phyloP scores from a whole-genome alignment of 1,139 yeast species.

The Suhomyces bolitotheri region DNA sequence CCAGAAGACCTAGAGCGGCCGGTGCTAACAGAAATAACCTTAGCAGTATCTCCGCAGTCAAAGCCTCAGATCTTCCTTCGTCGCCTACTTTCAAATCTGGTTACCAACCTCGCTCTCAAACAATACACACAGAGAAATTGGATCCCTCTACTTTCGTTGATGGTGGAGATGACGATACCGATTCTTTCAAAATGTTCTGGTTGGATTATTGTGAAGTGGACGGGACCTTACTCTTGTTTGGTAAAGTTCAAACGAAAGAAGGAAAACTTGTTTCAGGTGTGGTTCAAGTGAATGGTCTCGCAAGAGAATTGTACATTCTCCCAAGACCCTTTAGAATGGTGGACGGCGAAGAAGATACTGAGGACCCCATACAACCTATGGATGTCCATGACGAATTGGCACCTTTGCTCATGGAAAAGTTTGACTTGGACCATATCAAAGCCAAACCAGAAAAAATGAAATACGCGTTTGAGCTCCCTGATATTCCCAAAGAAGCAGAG shows the following conservation, averaged over 20 bases:
- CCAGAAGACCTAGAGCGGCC: constrained; percentile 40
- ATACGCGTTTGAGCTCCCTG: constrained; percentile 86
- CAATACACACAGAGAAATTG: constrained; percentile 44
- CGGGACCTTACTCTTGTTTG: constrained; percentile 71
- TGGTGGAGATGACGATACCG: constrained; percentile 30
- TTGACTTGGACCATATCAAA: constrained; percentile 60
- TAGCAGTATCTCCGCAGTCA: constrained; percentile 23
- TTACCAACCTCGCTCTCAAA: constrained; percentile 18
- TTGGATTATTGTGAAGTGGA: constrained; percentile 83
- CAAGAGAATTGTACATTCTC: constrained; percentile 72
- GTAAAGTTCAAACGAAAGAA: constrained; percentile 67
- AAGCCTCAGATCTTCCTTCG: constrained; percentile 23
- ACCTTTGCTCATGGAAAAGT: constrained; percentile 61
- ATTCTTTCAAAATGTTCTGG: constrained; percentile 79
- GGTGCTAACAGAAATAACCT: constrained; percentile 15
- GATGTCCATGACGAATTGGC: constrained; percentile 81
- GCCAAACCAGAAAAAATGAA: constrained; percentile 74
- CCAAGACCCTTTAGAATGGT: constrained; percentile 52
- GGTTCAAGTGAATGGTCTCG: constrained; percentile 70
- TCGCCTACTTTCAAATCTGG: constrained; percentile 28
- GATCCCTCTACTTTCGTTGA: constrained; percentile 45
- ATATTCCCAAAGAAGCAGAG: constrained; percentile 76
- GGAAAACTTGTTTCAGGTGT: constrained; percentile 70
- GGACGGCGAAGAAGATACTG: constrained; percentile 31
- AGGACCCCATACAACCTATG: constrained; percentile 44